phyloP scores from a whole-genome alignment of 371 early-diverging fungal species.

The Saksenaea vasiformis region DNA sequence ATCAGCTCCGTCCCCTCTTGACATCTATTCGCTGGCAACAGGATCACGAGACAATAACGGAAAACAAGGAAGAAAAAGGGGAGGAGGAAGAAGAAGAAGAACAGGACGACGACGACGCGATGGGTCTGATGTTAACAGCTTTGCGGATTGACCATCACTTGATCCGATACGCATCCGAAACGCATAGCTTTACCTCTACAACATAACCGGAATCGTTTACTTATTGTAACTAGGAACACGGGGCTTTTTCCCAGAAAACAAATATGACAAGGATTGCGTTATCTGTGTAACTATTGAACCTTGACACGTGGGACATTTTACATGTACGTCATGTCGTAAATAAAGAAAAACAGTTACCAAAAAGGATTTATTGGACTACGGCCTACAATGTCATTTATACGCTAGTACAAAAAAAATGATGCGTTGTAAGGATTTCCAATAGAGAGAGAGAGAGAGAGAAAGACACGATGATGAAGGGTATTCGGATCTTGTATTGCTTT shows the following conservation, averaged over 20 bases:
- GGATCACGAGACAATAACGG: not conserved
- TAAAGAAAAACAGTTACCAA: no score
- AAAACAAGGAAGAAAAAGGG: constrained; percentile 3
- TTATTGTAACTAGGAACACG: not conserved
- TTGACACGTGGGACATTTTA: not conserved
- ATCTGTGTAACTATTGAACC: not conserved
- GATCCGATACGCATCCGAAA: constrained; percentile 15
- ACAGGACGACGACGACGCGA: constrained; percentile 10
- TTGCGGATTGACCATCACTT: constrained; percentile 15
- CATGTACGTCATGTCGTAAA: not conserved
- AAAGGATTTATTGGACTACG: no score
- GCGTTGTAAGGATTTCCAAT: no score
- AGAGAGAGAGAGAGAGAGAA: no score
- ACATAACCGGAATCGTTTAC: not conserved
- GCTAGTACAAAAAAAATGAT: no score
- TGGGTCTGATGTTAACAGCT: constrained; percentile 7
- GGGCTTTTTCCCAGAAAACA: not conserved
- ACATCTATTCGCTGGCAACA: not conserved
- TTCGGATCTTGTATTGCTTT: not conserved
- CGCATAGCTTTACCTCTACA: not conserved
- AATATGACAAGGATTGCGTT: not conserved
- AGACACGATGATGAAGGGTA: not conserved
- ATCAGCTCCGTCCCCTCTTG: not conserved
- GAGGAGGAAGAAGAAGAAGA: constrained; percentile 7
- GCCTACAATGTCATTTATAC: no score